Evolutionary conservation across 2,329 filamentous ascomycete genomes (phyloP), one percentile per base, ranked within the genome.

Genomic region (Ceratocystis destructans): DNA sequence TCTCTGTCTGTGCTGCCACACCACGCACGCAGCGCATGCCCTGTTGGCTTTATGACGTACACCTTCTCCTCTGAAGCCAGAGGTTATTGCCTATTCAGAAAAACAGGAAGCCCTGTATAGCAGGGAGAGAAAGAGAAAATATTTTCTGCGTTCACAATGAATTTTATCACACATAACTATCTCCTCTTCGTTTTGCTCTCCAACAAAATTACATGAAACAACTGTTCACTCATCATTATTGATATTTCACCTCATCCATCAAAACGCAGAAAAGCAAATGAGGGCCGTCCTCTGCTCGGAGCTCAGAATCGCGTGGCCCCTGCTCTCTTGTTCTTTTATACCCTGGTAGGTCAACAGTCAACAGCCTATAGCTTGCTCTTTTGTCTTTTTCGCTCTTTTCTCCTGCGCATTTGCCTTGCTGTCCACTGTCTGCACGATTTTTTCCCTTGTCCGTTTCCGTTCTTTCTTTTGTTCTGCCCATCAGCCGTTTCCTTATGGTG

Each of bases 1-100:
- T 57, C 53, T 57, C 53, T 57, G 53, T 57, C 53, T 57, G 53
- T 57, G 53, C 53, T 28, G 53, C 22, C 12, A 57, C 53, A 57
- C 46, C 22, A 22, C 22, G 22, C 33, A 37, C 33, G 33, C 33
- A 37, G 12, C 33, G 33, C 46, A 50, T 20, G 10, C 53, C 53
- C 31, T 57, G 53, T 33, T 57, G 53, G 2, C 53, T 10, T 57
- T 12, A 57, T 57, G 53, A 57, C 53, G 53, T 57, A 57, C 25
- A 50, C 7, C n/a, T 50, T 15, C 25, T 50, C 15, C 22, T 50
- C 33, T 37, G 10, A 37, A 37, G 33, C 33, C 12, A 12, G 17
- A 50, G n/a, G 46, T 7, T 50, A 50, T 50, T 50, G 46, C 46
- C 17, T 10, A 20, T 50, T 37, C 10, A 12, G 8, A 37, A 12